Conservation (phyloP, 129 eudicot genomes). For the Centrapalus pauciflorus region DNA sequence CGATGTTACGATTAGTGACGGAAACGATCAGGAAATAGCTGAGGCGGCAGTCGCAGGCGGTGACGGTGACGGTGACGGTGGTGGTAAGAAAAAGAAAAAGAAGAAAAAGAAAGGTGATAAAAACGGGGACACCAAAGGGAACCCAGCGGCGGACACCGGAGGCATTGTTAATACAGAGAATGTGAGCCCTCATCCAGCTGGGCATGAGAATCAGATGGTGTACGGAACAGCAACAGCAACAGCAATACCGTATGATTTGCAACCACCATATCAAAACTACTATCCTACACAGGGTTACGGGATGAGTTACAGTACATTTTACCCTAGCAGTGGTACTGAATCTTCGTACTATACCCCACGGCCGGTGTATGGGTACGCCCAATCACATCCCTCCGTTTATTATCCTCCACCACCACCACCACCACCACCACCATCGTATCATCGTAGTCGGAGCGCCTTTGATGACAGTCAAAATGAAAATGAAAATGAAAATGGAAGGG, state of each 20-base stretch:
- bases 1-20: slow-evolving; percentile 12
- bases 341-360: slow-evolving; percentile 42
- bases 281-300: slow-evolving; percentile 48
- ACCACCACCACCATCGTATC: slow-evolving; percentile 34
- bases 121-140: slow-evolving; percentile 9
- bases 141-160: slow-evolving; percentile 17
- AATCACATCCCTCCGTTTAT: slow-evolving; percentile 25
- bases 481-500: slow-evolving; percentile 25
- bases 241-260: slow-evolving; percentile 27
- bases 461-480: slow-evolving; percentile 26
- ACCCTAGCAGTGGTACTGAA: slow-evolving; percentile 37
- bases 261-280: slow-evolving; percentile 36
- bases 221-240: too few species aligned
- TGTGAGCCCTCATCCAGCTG: slow-evolving; percentile 27
- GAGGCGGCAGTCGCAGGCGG: slow-evolving; percentile 26
- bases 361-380: slow-evolving; percentile 42
- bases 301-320: slow-evolving; percentile 55
- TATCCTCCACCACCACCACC: slow-evolving; percentile 41
- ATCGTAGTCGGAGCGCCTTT: slow-evolving; percentile 26
- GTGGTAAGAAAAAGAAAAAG: slow-evolving; percentile 51
- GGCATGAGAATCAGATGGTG: slow-evolving; percentile 27
- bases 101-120: slow-evolving; percentile 45
- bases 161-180: slow-evolving; percentile 1
- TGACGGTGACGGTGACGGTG: slow-evolving; percentile 17
- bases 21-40: slow-evolving; percentile 14